These are phyloP conservation scores for Hypoxylon lenormandii DNA, from an alignment of 495 filamentous ascomycete genomes.

Conservation along the genomic window DNA sequence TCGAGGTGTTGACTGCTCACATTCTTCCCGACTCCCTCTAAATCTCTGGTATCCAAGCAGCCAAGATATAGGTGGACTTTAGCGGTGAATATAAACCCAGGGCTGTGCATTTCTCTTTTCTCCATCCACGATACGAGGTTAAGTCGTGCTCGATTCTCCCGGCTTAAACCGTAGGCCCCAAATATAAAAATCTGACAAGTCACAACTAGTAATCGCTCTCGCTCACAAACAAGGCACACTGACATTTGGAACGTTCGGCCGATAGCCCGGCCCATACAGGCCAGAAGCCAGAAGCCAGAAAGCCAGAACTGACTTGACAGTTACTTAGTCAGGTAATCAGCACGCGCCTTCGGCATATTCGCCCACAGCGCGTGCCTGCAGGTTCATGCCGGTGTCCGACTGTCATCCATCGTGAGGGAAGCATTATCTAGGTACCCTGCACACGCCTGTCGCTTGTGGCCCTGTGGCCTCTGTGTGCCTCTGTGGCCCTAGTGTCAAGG, in stretches of 20 bases:
- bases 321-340: slow-evolving; percentile 19
- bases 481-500: too few species aligned
- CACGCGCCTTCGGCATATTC: slow-evolving; percentile 40
- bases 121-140: neutral
- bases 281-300: too few species aligned
- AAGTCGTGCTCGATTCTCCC: neutral
- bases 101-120: too few species aligned
- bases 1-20: too few species aligned
- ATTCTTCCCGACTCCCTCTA: too few species aligned
- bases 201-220: neutral
- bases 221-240: neutral
- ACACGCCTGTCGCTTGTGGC: neutral
- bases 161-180: neutral
- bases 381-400: slow-evolving; percentile 31
- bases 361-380: slow-evolving; percentile 33
- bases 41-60: too few species aligned
- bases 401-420: slow-evolving; percentile 8
- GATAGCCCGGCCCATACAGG: neutral
- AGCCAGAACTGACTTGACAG: too few species aligned
- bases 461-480: neutral
- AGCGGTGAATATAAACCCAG: too few species aligned
- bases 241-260: neutral
- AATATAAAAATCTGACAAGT: neutral
- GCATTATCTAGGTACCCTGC: too few species aligned
- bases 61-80: too few species aligned